A percentile compares a stretch with the other conserved stretches of the same genome.
phyloP scores from a whole-genome alignment of 108 stramenopile species.

The Cyclotella baltica region DNA sequence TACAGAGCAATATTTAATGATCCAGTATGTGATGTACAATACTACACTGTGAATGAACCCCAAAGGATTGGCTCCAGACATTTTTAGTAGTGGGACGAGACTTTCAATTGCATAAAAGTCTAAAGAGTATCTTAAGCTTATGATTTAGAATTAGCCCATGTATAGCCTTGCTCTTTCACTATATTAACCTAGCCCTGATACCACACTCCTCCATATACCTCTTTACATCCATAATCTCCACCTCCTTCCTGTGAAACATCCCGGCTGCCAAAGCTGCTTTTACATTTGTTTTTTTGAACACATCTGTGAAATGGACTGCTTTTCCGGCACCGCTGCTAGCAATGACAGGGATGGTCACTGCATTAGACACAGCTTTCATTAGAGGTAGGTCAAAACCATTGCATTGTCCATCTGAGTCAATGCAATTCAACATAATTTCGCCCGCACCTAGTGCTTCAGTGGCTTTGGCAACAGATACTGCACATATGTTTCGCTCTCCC shows the following conservation, averaged over 20 bases:
- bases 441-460: conserved; percentile 94
- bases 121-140: too few relatives aligned
- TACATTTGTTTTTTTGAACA: conserved; percentile 87
- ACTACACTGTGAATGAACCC: too few relatives aligned
- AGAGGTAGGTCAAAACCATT: conserved; percentile 94
- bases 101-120: too few relatives aligned
- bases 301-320: conserved; percentile 91
- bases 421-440: conserved; percentile 98
- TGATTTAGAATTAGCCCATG: too few relatives aligned
- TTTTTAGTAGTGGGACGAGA: too few relatives aligned
- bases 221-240: conserved; percentile 92
- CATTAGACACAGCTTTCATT: conserved; percentile 88
- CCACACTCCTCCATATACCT: conserved; percentile 72
- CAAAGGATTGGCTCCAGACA: too few relatives aligned
- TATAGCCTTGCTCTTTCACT: neutral
- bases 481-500: conserved; percentile 92
- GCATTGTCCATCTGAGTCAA: conserved; percentile 98
- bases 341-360: conserved; percentile 96
- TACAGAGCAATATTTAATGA: too few relatives aligned
- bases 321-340: conserved; percentile 97
- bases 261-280: conserved; percentile 98
- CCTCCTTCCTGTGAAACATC: conserved; percentile 98
- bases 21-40: too few relatives aligned
- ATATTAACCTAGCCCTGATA: conserved; percentile 65
- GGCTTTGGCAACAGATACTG: conserved; percentile 88